Evolutionary conservation across 495 filamentous ascomycete genomes (phyloP), one percentile per base, ranked within the genome.

Genomic region (Lindgomyces ingoldianus): DNA sequence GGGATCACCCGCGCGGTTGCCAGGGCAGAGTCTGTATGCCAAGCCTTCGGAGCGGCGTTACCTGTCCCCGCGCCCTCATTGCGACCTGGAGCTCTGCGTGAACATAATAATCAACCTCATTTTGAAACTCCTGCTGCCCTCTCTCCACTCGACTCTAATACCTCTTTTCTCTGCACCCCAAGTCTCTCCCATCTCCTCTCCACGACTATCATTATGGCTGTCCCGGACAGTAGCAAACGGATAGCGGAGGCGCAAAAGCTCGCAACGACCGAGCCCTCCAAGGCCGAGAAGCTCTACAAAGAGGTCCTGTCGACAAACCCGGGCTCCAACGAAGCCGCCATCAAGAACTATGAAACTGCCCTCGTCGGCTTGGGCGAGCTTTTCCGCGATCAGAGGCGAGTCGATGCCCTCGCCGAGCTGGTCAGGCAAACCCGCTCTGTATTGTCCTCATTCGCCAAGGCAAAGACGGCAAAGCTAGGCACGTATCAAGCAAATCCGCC

Each of bases 381-480:
- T 64, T 94, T 96, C 74, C 87, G 92, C 62, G 91, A 97, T 80
- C 85, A 89, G 73, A 92, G 90, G 85, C 86, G 73, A 63, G 75
- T 67, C 69, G 77, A 93, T 69, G 92, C 94, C 74, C 89, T 99
- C 51, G 91, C 94, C 51, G 89, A 91, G 65, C 84, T 99, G 70
- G 89, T 99, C 67, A 91, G 87, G 68, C 88, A 89, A 72, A 96
- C 93, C 74, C 85, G 93, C 69, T 89, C 90, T 69, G 88, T 91
- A 24, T 85, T 99, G 62, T 96, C 93, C 51, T 91, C 90, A 65
- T 98, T 98, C 74, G 93, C 94, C 62, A 96, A 97, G 80, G 95
- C 94, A 65, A 99, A 99, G 86, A 98, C 94, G 21, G 90, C 94
- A 42, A 99, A 99, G 79, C 81, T 99, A 59, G 92, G 94, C 98